These are phyloP conservation scores for Triticum urartu DNA, from an alignment of 176 grass and related monocot species.

Conservation along the genomic window DNA sequence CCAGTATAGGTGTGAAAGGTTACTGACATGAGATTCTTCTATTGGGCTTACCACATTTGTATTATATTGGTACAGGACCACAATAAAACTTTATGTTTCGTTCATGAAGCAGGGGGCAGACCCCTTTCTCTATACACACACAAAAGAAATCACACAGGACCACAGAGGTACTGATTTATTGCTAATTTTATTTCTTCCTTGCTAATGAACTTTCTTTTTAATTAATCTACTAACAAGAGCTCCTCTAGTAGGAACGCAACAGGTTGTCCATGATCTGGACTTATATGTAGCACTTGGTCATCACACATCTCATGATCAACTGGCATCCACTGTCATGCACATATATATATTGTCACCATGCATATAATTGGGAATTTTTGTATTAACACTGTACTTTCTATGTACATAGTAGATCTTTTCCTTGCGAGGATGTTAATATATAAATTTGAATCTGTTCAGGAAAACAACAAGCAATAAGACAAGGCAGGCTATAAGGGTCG, in stretches of 20 bases:
- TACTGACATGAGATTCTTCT: background rate
- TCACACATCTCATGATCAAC: background rate
- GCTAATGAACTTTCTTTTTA: background rate
- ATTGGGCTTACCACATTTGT: conserved; percentile 3
- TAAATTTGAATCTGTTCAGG: background rate
- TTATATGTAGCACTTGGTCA: background rate
- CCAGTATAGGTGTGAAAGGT: background rate
- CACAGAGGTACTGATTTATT: background rate
- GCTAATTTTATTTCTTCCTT: background rate
- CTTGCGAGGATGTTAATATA: background rate
- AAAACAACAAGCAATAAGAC: conserved; percentile 26
- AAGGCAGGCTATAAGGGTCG: conserved; percentile 5
- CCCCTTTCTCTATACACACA: background rate
- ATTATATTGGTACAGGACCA: background rate
- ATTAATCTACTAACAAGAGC: background rate
- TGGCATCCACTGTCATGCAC: background rate
- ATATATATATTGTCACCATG: background rate
- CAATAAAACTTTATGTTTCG: background rate
- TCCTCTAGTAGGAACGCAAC: background rate
- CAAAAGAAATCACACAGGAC: background rate
- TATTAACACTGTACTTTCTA: background rate
- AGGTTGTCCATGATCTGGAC: background rate
- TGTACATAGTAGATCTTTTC: background rate
- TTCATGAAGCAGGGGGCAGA: too few relatives aligned
- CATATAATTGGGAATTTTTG: background rate